Base-by-base conservation (phyloP, 495 filamentous ascomycete genomes). In the Polyplosphaeria fusca region DNA sequence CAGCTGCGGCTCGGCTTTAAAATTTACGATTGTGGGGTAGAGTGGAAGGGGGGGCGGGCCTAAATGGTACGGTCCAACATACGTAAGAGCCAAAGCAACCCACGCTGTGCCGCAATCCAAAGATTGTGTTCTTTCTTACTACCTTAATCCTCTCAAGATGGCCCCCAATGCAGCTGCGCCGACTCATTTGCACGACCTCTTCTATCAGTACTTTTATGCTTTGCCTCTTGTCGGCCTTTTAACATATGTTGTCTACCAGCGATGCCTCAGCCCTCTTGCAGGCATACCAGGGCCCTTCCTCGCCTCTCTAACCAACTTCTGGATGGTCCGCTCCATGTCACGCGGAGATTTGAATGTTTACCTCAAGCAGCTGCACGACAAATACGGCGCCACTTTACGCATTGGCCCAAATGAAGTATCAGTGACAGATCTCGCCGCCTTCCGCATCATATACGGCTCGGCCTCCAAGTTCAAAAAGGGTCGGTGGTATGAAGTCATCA, bases 321-420 rank as follows among this genome's bases (percentile, higher is more conserved):
- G 39, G 39, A 13, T 42, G 9, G 39, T 42, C 39, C 19, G 7
- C 16, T 5, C 16, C 13, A 9, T 19, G 13, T 18, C 5, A 13
- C 39, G 39, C 18, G 25, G 28, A 13, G 27, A 49, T 27, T 5
- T 49, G 7, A 25, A 32, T 13, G n/a, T 4, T 4, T 3, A 3
- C n/a, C 14, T 23, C n/a, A 24, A 19, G 4, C 12, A 3, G 3
- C 27, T 32, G 27, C 46, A 49, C 46, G 14, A 30, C 5, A 49
- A 49, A 35, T 35, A 49, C 46, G 46, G 46, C 4, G 25, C 46
- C 14, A 20, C 35, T 4, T 24, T 49, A 3, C 46, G 46, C 14
- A 20, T 49, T 5, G 28, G 25, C 25, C 46, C 46, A 14, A 37
- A 49, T 18, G 46, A 49, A 37, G 28, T 49, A 3, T 7, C 9